Conservation (phyloP, 805 yeast species). For the Lipomyces yamanashiensis region DNA sequence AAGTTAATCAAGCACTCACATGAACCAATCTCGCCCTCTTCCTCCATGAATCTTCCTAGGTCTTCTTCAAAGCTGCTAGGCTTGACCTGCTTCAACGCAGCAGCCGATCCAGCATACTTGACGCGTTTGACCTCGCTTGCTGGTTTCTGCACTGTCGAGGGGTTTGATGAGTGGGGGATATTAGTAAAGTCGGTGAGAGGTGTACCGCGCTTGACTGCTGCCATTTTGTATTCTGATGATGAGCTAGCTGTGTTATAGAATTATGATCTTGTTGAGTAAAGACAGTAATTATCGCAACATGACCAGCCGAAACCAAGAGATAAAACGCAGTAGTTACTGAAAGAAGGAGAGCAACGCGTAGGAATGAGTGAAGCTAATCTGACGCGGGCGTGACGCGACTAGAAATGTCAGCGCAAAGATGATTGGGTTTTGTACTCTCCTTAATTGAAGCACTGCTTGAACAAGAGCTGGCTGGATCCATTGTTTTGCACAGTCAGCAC, state of each 20-base stretch:
- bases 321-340: background rate
- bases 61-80: constrained; percentile 61
- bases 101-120: constrained; percentile 2
- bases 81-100: constrained; percentile 22
- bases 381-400: constrained; percentile 15
- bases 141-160: background rate
- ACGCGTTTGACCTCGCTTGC: constrained; percentile 21
- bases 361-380: background rate
- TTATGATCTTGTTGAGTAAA: too few relatives aligned
- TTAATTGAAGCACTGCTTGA: too few relatives aligned
- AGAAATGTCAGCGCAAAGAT: background rate
- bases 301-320: background rate
- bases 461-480: too few relatives aligned
- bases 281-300: background rate
- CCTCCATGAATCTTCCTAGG: constrained; percentile 52
- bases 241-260: background rate
- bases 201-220: constrained; percentile 22
- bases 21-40: constrained; percentile 35
- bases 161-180: constrained; percentile 7
- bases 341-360: constrained; percentile 2
- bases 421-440: background rate
- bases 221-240: background rate
- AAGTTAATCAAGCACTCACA: background rate
- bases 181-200: constrained; percentile 34
- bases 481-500: background rate